Evolutionary conservation across 768 basidiomycete genomes (phyloP).

Genomic region (Boletus bicolor): DNA sequence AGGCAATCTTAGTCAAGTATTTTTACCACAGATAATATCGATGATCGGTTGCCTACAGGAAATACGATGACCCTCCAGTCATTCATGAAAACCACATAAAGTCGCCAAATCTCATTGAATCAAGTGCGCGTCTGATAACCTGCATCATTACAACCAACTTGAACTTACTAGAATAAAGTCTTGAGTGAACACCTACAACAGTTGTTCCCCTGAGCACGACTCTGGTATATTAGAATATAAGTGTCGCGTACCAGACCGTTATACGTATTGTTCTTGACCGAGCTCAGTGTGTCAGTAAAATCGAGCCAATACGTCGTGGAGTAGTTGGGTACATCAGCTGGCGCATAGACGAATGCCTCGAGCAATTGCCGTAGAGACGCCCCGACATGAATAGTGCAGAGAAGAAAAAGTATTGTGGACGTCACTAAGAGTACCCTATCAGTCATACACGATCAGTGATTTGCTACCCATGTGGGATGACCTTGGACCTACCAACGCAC

Average conservation of each 20-base stretch:
- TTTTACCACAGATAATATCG: not conserved
- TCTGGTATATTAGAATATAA: too few species aligned
- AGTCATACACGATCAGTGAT: not conserved
- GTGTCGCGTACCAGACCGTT: not conserved
- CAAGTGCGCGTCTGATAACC: not conserved
- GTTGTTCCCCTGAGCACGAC: not conserved
- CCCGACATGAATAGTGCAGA: not conserved
- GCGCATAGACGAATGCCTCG: not conserved
- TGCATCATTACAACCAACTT: not conserved
- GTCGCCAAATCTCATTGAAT: not conserved
- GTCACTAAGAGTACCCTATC: not conserved
- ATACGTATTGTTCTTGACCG: not conserved
- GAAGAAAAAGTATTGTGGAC: not conserved
- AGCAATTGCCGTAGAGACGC: not conserved
- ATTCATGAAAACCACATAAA: not conserved
- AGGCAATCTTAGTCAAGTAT: too few species aligned
- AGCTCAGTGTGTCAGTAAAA: too few species aligned
- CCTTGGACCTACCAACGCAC: not conserved
- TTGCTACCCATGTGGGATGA: too few species aligned
- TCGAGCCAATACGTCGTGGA: slow-evolving; percentile 2
- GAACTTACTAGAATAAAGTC: not conserved
- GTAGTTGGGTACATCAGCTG: not conserved
- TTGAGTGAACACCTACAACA: not conserved
- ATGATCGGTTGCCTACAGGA: not conserved
- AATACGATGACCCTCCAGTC: not conserved